Base-by-base conservation (phyloP, 208 protist genomes). In the Crithidia mellificae region DNA sequence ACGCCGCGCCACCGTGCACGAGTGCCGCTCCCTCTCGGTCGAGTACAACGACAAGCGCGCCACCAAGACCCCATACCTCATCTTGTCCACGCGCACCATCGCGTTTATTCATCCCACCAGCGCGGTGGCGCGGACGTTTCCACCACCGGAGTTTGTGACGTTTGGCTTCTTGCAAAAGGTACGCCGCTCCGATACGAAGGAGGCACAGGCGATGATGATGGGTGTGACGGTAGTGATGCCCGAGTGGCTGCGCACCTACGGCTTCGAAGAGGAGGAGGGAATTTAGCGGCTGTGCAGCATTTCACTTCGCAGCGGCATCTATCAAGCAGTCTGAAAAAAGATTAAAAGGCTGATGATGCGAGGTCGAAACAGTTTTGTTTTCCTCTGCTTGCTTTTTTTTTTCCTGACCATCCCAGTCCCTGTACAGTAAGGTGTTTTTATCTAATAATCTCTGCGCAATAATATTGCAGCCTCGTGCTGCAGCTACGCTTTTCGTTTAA, bases 81-180 rank as follows among this genome's bases (percentile, higher is more conserved):
- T 92, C 36, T 58, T 84, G 61, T 74, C 65, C 11, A 69, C 49
- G 38, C 78, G 76, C 41, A 83, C 80, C 32, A 91, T 97, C 29
- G 86, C 83, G 44, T 95, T 83, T 74, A 79, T 97, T 46, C 87
- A 96, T 72, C 88, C 90, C 2, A 91, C 86, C 71, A 96, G 90
- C 64, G 83, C 91, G 25, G 78, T 96, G 43, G 64, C 93, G 5
- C 83, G 78, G 22, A 94, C 87, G 15, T 88, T 81, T 63, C 93
- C 93, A 25, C 82, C 91, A 32, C 93, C 93, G 1, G 91, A 97
- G 77, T 96, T 83, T 47, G 79, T 97, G 27, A 88, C 84, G 6
- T 97, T 90, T 79, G 77, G 65, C 12, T 82, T 85, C 38, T 66
- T 97, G 32, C 88, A 96, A 72, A 80, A 81, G 54, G 79, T 84